These are phyloP conservation scores for Leptodontidium sp. DNA, from an alignment of 2,329 filamentous ascomycete species.

Conservation along the genomic window DNA sequence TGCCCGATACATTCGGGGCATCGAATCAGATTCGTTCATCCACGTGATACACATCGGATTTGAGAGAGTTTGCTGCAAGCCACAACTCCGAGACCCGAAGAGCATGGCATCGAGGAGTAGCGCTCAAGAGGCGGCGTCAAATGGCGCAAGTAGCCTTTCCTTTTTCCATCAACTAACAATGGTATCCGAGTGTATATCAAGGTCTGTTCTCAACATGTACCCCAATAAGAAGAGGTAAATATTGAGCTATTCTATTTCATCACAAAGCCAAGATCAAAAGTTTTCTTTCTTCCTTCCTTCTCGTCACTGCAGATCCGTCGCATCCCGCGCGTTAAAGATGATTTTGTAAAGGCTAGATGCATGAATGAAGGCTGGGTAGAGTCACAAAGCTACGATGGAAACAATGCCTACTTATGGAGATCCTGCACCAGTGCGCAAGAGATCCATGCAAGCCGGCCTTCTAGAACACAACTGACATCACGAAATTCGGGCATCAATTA, in stretches of 20 bases:
- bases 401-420: not conserved
- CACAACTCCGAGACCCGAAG: not conserved
- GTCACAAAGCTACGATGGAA: constrained; percentile 16
- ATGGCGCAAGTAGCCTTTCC: not conserved
- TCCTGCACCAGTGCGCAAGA: not conserved
- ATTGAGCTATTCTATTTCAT: constrained; percentile 5
- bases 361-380: not conserved
- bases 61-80: not conserved
- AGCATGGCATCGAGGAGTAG: constrained; percentile 13
- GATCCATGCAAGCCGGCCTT: not conserved
- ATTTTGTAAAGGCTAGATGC: constrained; percentile 8
- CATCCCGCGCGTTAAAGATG: not conserved
- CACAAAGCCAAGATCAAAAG: not conserved
- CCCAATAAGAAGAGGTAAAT: not conserved
- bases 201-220: constrained; percentile 3
- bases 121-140: not conserved
- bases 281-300: not conserved
- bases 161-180: not conserved
- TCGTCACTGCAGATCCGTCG: constrained; percentile 1
- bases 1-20: not conserved
- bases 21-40: not conserved
- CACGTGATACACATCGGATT: constrained; percentile 19
- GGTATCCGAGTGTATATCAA: constrained; percentile 9
- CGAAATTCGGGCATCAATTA: constrained; percentile 2
- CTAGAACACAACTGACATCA: constrained; percentile 11